Percentiles rank a stretch among this genome's conserved stretches.
Conservation (phyloP, 352 stramenopile species). For the Globisporangium echinulatum region DNA sequence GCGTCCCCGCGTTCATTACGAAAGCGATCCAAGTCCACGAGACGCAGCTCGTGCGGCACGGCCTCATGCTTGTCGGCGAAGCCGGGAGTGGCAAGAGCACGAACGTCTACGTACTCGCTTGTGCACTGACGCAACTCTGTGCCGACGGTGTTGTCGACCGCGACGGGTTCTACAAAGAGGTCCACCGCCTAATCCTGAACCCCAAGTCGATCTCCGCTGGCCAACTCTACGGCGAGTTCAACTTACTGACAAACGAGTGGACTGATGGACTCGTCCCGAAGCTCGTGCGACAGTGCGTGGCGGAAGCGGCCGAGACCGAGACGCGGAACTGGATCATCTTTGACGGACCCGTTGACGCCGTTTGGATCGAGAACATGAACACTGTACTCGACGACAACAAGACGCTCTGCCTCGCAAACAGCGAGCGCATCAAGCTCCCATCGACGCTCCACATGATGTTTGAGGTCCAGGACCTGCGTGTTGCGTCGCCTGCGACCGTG, state of each 20-base stretch:
- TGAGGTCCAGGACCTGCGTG: constrained; percentile 87
- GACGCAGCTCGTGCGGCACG: constrained; percentile 88
- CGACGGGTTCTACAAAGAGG: constrained; percentile 85
- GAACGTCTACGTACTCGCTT: constrained; percentile 70
- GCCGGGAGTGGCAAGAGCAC: constrained; percentile 87
- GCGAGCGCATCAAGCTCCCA: constrained; percentile 83
- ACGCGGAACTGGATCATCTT: constrained; percentile 90
- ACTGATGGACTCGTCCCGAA: constrained; percentile 90
- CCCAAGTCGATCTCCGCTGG: constrained; percentile 95
- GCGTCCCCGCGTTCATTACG: constrained; percentile 79
- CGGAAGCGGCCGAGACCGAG: constrained; percentile 70
- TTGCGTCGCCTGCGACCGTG: constrained; percentile 86
- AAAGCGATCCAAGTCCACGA: constrained; percentile 89
- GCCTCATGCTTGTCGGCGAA: constrained; percentile 94
- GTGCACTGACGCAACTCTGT: constrained; percentile 65
- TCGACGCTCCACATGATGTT: constrained; percentile 91
- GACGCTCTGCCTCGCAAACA: constrained; percentile 81
- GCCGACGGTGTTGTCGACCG: constrained; percentile 77
- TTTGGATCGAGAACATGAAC: constrained; percentile 94
- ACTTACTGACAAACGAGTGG: constrained; percentile 93
- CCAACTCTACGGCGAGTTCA: constrained; percentile 93
- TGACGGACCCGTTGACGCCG: constrained; percentile 86
- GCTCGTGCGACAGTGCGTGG: constrained; percentile 87
- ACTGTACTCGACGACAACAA: constrained; percentile 88
- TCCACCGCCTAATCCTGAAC: constrained; percentile 88